Conservation (phyloP, 768 basidiomycete genomes). For the Russula sp. region DNA sequence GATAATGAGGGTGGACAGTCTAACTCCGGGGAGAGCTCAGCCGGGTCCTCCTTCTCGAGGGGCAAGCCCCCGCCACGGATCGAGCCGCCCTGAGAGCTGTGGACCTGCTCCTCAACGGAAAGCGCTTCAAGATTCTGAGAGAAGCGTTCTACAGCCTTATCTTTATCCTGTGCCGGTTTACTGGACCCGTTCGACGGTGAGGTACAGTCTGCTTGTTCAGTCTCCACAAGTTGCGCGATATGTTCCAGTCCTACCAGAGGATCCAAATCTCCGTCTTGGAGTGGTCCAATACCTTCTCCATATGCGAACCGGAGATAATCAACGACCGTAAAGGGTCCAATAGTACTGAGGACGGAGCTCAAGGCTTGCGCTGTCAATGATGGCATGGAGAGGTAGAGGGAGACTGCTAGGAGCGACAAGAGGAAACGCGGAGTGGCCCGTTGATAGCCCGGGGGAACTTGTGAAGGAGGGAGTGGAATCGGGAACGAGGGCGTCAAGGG, state of each 20-base stretch:
- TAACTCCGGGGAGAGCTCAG: constrained; percentile 22
- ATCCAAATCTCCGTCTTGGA: constrained; percentile 41
- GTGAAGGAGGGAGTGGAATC: constrained; percentile 14
- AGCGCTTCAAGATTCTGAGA: constrained; percentile 10
- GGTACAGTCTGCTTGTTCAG: constrained; percentile 28
- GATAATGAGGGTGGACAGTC: constrained; percentile 28
- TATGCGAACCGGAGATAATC: constrained; percentile 79
- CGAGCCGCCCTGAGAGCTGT: not conserved
- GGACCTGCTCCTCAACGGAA: not conserved
- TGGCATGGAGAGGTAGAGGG: constrained; percentile 81
- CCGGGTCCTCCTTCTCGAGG: constrained; percentile 27
- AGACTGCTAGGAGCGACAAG: constrained; percentile 79
- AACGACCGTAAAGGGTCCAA: constrained; percentile 72
- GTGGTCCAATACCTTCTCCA: constrained; percentile 54
- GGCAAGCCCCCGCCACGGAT: not conserved
- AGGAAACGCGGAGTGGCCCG: constrained; percentile 77
- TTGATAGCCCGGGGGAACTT: constrained; percentile 51
- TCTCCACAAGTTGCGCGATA: constrained; percentile 47
- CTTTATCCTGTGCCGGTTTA: not conserved
- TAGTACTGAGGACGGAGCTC: constrained; percentile 59
- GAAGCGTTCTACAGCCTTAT: not conserved
- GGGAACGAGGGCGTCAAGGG: constrained; percentile 71
- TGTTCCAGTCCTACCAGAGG: constrained; percentile 66
- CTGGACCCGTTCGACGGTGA: not conserved
- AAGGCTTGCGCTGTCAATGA: constrained; percentile 70